phyloP scores from a whole-genome alignment of 176 grass and related monocot genomes.

The Cenchrus fungigraminus region DNA sequence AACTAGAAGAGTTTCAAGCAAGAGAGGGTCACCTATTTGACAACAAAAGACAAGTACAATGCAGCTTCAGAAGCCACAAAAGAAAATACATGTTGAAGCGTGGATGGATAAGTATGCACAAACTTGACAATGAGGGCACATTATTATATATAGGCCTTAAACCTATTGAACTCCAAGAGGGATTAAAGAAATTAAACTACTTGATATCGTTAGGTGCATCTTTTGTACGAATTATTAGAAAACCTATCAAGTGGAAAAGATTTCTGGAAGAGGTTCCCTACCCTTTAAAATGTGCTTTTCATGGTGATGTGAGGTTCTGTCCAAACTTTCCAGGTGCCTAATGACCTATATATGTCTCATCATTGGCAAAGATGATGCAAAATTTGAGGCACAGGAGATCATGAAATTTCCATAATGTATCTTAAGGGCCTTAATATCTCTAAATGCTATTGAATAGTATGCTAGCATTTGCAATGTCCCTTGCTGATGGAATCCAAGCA shows the following conservation, averaged over 20 bases:
- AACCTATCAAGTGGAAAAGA: background rate
- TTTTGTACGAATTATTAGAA: background rate
- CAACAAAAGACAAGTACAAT: too few species aligned
- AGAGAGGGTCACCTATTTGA: too few species aligned
- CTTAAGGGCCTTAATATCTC: background rate
- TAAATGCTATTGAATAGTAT: background rate
- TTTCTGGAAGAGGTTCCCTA: conserved; percentile 4
- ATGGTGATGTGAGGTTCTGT: background rate
- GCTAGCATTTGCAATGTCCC: background rate
- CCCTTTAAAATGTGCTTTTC: background rate
- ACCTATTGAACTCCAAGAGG: background rate
- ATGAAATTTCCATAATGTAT: background rate
- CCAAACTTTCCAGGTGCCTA: background rate
- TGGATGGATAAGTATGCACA: too few species aligned
- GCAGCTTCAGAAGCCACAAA: too few species aligned
- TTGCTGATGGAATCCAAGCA: background rate
- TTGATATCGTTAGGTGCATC: background rate
- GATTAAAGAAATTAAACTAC: background rate
- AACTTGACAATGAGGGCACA: too few species aligned
- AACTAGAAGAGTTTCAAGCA: too few species aligned
- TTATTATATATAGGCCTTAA: background rate
- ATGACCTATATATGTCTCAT: background rate
- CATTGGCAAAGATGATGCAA: background rate
- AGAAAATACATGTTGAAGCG: too few species aligned
- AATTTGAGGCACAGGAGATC: conserved; percentile 1